Evolutionary conservation across 495 filamentous ascomycete species (phyloP).

Genomic region (Talaromyces ruber): DNA sequence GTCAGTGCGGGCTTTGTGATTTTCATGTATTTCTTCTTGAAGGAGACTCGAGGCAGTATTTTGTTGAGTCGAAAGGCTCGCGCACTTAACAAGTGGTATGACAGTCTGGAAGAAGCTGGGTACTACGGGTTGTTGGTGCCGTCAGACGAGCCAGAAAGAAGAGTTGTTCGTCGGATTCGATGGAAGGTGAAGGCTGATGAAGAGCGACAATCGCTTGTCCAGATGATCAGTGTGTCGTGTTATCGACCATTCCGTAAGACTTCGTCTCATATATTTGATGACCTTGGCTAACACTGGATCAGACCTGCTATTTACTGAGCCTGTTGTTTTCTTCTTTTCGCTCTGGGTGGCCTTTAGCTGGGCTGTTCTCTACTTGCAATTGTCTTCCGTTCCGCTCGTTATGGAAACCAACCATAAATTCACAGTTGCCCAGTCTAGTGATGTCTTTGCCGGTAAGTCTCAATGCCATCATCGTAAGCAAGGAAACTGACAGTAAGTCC

Average conservation of each 20-base stretch:
- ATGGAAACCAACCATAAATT: constrained; percentile 65
- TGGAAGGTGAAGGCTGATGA: constrained; percentile 86
- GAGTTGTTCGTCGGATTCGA: constrained; percentile 50
- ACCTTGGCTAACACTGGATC: background rate
- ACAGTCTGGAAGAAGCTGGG: constrained; percentile 56
- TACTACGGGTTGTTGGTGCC: constrained; percentile 52
- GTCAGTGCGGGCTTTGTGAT: constrained; percentile 54
- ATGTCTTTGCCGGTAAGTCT: constrained; percentile 56
- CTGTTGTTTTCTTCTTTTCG: constrained; percentile 91
- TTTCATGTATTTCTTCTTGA: constrained; percentile 57
- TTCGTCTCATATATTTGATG: background rate
- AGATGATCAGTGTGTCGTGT: constrained; percentile 66
- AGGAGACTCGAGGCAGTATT: constrained; percentile 78
- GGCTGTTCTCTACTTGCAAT: constrained; percentile 82
- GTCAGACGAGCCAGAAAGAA: constrained; percentile 20
- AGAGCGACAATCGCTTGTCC: constrained; percentile 56
- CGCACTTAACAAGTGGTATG: constrained; percentile 72
- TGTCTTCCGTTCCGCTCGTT: constrained; percentile 69
- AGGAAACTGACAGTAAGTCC: background rate
- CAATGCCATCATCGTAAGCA: background rate
- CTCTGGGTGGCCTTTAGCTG: constrained; percentile 86
- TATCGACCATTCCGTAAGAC: constrained; percentile 65
- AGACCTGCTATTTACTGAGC: constrained; percentile 78
- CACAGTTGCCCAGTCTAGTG: constrained; percentile 54
- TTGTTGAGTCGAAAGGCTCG: constrained; percentile 70